Evolutionary conservation across 1,284 basidiomycete species (phyloP), one percentile per base, ranked within the genome.

Genomic region (Exsudoporus floridanus): DNA sequence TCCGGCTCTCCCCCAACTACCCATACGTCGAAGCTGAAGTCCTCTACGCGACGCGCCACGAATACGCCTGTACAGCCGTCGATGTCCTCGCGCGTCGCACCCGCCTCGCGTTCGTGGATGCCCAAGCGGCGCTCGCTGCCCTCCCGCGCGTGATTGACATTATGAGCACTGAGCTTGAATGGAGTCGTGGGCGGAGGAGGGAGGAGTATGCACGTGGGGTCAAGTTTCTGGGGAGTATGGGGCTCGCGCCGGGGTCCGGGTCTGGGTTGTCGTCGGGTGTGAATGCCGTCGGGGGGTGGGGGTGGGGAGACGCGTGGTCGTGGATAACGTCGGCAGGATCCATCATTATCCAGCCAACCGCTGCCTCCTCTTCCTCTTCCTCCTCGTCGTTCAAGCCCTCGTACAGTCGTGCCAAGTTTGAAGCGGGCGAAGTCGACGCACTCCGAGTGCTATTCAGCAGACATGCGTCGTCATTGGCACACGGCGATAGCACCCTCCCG

Each of bases 11-110:
- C 39, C 75, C 82, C 6, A 79, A 83, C 46, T 94, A 96, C 70
- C 89, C 94, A 25, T 96, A 88, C 79, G 89, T 98, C 66, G 94
- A 98, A 71, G 94, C 92, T 4, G 96, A 98, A 75, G 87, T 95
- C 10, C 86, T 87, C 53, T 98, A 98, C 71, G 95, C 94, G 2
- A 82, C 89, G 37, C 86, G 86, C 42, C 80, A 92, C 73, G 96
- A 98, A 75, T 98, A 96, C 71, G 95, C 95, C 0, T 81, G 86
- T 52, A 95, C 88, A 18, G 91, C 93, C 7, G 79, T 89, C 57
- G 96, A 99, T 74, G 92, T 98, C 65, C 84, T 98, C 63, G 92
- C 92, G 2, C 90, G 96, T 6, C 88, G 95, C 50, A 90, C 90
- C 19, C 87, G 95, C 38, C 80, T 98, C 41, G 88, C 92, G 12